Percentiles rank a stretch among this genome's conserved stretches.
These are phyloP conservation scores for Pyronema omphalodes DNA, from an alignment of 495 filamentous ascomycete genomes.

Conservation along the genomic window DNA sequence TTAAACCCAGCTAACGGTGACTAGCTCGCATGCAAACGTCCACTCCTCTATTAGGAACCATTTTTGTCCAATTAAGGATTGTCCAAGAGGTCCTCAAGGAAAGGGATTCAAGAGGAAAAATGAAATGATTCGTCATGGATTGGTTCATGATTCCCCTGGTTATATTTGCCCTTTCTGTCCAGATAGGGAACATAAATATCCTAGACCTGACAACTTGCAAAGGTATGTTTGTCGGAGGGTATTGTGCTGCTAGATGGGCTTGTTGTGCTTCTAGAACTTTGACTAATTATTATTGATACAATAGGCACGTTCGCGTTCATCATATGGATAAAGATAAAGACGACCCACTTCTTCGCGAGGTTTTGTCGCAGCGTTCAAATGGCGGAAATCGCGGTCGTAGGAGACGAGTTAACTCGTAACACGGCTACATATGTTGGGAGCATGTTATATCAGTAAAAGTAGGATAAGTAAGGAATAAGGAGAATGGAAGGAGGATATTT, in stretches of 20 bases:
- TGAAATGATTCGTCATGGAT: constrained; percentile 94
- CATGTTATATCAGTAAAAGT: too few relatives aligned
- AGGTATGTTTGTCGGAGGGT: constrained; percentile 40
- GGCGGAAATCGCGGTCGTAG: constrained; percentile 70
- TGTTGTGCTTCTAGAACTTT: background rate
- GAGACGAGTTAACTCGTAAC: constrained; percentile 34
- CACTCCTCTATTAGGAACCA: constrained; percentile 81
- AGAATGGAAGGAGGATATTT: too few relatives aligned
- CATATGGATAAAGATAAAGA: constrained; percentile 76
- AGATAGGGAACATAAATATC: constrained; percentile 90
- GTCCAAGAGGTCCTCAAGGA: constrained; percentile 60
- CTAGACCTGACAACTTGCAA: constrained; percentile 91
- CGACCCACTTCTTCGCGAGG: constrained; percentile 58
- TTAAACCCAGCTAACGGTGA: constrained; percentile 25
- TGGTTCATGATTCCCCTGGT: constrained; percentile 87
- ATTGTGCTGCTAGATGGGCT: background rate
- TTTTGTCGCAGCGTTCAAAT: constrained; percentile 65
- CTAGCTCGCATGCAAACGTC: constrained; percentile 93
- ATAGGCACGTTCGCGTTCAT: constrained; percentile 73
- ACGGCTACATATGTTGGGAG: background rate
- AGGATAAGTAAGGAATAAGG: too few relatives aligned
- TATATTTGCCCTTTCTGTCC: constrained; percentile 96
- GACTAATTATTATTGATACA: constrained; percentile 2
- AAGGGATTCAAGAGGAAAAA: constrained; percentile 98
- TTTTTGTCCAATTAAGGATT: constrained; percentile 70